Evolutionary conservation across 306 rosid species (phyloP), one percentile per base, ranked within the genome.

Genomic region (Pyrus bretschneideri): DNA sequence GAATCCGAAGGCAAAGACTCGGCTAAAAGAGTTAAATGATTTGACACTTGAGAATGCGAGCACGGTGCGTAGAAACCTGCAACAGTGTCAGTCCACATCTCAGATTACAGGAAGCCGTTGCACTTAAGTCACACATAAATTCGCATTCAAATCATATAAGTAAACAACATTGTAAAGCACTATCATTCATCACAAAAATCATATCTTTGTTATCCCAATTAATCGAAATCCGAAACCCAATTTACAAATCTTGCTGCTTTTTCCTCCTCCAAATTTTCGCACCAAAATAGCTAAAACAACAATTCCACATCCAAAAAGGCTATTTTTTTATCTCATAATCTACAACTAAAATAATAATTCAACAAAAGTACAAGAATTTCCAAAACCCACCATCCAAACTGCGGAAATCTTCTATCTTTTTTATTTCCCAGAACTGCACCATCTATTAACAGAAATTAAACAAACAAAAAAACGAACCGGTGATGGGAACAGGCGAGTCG

Each of bases 61-160:
- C 97, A 90, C 19, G 98, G 98, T 9, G 98, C 97, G 74, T 83
- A 89, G 86, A 92, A 95, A 45, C 98, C 97, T 95, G 86, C 71
- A 76, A 81, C 49, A 68, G 54, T 62, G 68, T 55, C 55, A 64
- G 44, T 76, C 52, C 79, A 69, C 38, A 52, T 38, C 64, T 75
- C 38, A 78, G 76, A 80, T 70, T 59, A 64, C 25, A 72, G 21
- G 11, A 40, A 66, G 4, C 69, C 9, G 23, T 29, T n/a, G n/a
- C 40, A 57, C 45, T 75, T 54, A 44, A 23, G 3, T n/a, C 31
- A 44, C 23, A 21, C 29, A 77, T 4, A 40, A 52, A n/a, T 61
- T 67, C 31, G 49, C 42, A 58, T 11, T 44, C 22, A 15, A 27
- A 15, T 3, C 44, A 51, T 23, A 13, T 33, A 74, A 51, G 52